Evolutionary conservation across 148 eudicot species (phyloP), one percentile per base, ranked within the genome.

Genomic region (Hydrangea macrophylla): DNA sequence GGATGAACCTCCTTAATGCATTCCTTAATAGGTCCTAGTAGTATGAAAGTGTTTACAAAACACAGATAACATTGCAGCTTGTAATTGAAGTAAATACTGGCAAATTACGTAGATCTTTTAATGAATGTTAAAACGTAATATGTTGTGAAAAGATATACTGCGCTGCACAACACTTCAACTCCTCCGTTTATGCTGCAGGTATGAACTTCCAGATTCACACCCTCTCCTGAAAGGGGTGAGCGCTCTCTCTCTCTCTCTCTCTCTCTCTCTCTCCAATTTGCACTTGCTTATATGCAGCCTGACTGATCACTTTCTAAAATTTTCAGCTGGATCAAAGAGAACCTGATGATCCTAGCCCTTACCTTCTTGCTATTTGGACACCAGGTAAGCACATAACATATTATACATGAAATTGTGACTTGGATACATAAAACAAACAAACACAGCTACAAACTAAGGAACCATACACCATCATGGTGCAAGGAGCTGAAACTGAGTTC

Each of bases 311-410:
- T 25, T 55, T 68, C 54, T 50, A 33, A 26, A n/a, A 39, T 36
- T 30, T 63, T 66, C 80, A 88, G 93, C 22, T 85, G 69, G 90
- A 88, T 40, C 72, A 69, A 53, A 72, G 90, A 71, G 93, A 88
- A 71, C 82, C 86, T 27, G 93, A 88, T 83, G 93, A 88, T 74
- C 93, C 90, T 55, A 85, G 90, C 75, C 93, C 85, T 15, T 88
- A 88, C 70, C 90, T 88, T 75, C 83, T 88, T 31, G 93, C 93
- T 28, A 75, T 88, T 66, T 85, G 89, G 93, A 82, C 86, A 59
- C 90, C 93, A 62, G 93, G 92, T 88, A 78, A 31, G 76, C 55
- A 36, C 10, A 15, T 27, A 31, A 60, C 61, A 51, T 54, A 40
- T 58, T 58, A 20, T 9, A 6, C 51, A 3, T n/a, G 15, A 57